These are phyloP conservation scores for Sporothrix phasma DNA, from an alignment of 2,329 filamentous ascomycete genomes.

Conservation along the genomic window DNA sequence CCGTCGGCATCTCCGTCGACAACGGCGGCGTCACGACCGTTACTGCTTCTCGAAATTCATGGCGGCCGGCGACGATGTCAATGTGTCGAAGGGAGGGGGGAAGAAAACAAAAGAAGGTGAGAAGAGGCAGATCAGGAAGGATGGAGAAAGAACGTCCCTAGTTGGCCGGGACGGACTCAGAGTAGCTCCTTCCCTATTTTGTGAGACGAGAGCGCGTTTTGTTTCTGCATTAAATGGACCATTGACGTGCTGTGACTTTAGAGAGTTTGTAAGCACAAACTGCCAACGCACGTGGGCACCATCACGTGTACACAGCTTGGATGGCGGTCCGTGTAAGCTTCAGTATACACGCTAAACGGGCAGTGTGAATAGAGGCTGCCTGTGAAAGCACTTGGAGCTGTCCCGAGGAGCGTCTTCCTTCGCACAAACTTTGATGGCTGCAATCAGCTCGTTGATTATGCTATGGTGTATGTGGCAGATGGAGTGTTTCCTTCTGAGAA, in stretches of 20 bases:
- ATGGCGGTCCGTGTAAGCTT: neutral
- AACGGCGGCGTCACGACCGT: constrained; percentile 80
- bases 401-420: neutral
- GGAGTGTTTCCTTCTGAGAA: neutral
- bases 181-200: constrained; percentile 7
- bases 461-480: neutral
- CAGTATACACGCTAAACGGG: neutral
- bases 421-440: neutral
- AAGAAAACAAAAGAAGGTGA: neutral
- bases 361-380: neutral
- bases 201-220: neutral
- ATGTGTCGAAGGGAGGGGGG: neutral
- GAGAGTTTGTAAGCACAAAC: neutral
- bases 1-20: constrained; percentile 64
- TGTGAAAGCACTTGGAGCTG: too few species aligned
- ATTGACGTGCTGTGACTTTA: too few species aligned
- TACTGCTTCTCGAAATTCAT: constrained; percentile 26
- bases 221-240: neutral
- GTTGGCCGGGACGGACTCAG: neutral
- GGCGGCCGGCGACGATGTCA: neutral
- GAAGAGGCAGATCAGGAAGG: neutral
- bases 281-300: neutral
- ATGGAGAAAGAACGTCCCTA: neutral
- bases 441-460: neutral
- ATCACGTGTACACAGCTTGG: neutral